Evolutionary conservation across 2,329 filamentous ascomycete species (phyloP).

Genomic region (Epichloe aotearoae): DNA sequence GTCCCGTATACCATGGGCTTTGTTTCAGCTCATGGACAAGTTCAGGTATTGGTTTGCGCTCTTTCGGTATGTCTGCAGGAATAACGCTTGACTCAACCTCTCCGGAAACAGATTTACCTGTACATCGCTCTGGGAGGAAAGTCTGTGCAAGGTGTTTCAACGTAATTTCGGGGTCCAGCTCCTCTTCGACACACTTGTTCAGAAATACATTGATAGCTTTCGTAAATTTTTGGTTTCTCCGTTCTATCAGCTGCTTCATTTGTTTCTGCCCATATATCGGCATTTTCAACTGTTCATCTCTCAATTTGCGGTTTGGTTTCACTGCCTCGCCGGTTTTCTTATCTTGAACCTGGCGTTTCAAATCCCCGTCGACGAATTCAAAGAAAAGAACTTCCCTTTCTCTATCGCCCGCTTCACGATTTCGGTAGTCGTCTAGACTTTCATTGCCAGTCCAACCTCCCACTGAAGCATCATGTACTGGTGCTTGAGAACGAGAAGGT

Average conservation of each 20-base stretch:
- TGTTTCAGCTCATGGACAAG: constrained; percentile 76
- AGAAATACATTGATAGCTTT: constrained; percentile 67
- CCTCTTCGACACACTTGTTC: constrained; percentile 53
- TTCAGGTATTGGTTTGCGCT: constrained; percentile 67
- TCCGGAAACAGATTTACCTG: constrained; percentile 18
- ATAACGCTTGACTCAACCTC: constrained; percentile 31
- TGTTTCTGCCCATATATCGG: constrained; percentile 88
- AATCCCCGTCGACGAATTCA: constrained; percentile 82
- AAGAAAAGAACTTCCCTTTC: constrained; percentile 68
- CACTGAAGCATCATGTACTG: constrained; percentile 41
- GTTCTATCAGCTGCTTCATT: constrained; percentile 79
- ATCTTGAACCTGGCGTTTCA: constrained; percentile 66
- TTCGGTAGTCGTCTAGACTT: constrained; percentile 19
- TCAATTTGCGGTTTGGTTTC: constrained; percentile 52
- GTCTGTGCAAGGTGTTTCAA: constrained; percentile 44
- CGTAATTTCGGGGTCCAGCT: constrained; percentile 51
- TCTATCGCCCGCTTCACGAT: constrained; percentile 9
- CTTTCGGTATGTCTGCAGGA: constrained; percentile 62
- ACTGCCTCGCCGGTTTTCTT: constrained; percentile 61
- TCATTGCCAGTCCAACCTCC: constrained; percentile 41
- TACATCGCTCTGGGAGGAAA: constrained; percentile 49
- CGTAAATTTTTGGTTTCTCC: constrained; percentile 71
- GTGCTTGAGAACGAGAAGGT: constrained; percentile 36
- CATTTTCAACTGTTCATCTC: constrained; percentile 75
- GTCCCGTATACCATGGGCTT: constrained; percentile 76